Evolutionary conservation across 306 rosid genomes (phyloP), one percentile per base, ranked within the genome.

Genomic region (Dalbergia cultrata): DNA sequence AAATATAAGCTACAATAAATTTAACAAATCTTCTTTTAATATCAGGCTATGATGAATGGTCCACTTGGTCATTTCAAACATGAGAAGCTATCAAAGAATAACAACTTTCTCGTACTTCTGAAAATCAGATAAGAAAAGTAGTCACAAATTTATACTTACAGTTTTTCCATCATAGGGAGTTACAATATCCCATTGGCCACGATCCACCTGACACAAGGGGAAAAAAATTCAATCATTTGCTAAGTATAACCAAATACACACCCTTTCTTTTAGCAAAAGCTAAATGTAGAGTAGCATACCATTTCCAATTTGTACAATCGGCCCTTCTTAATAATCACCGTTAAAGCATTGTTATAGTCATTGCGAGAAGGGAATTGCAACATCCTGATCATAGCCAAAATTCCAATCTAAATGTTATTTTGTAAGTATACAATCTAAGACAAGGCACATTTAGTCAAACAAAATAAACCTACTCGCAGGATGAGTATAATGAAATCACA

Each of bases 91-190:
- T 35, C 9, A 63, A 69, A 82, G 16, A 61, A 69, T 37, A 67
- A 74, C 26, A 54, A 74, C 56, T 59, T 58, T 70, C 70, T 58
- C 14, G 13, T 45, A 26, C 52, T 62, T 45, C 37, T 13, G 39
- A 47, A 70, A 54, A 9, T 43, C 31, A n/a, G 64, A 71, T 13
- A 35, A 54, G 31, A 12, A 47, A 74, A 50, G 61, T 7, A 35
- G 21, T 8, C 4, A 18, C 70, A 72, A 81, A 65, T 16, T 69
- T 78, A 56, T 47, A 85, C 97, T 89, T 84, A 96, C 99, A 67
- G 91, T 86, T 89, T 87, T 93, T 70, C 94, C 99, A 8, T 90
- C 88, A 67, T 85, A 87, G 7, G 94, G 90, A 49, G 77, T 47
- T 37, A 88, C 80, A 44, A 8, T 3, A 74, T 93, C 97, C 99